Conservation (phyloP, 495 filamentous ascomycete species). For the Usnea hakonensis region DNA sequence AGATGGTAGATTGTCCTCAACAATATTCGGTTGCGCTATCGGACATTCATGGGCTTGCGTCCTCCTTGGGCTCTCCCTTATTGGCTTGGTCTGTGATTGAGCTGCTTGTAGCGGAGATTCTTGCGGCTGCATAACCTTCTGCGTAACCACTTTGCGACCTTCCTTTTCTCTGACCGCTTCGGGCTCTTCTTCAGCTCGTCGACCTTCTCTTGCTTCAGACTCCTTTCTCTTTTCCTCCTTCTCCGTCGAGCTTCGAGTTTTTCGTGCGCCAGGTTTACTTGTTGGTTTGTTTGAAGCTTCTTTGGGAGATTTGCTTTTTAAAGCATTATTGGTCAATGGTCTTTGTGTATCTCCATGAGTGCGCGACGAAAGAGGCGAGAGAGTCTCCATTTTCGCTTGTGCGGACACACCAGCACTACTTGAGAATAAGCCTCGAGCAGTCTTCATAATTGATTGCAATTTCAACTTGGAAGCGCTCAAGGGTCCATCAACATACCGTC, state of each 20-base stretch:
- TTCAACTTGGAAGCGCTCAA: conserved; percentile 83
- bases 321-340: not conserved
- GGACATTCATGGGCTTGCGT: conserved; percentile 32
- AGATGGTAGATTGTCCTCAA: conserved; percentile 40
- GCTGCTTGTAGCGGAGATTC: conserved; percentile 18
- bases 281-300: not conserved
- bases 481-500: conserved; percentile 63
- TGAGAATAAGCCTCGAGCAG: conserved; percentile 73
- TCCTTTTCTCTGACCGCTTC: conserved; percentile 63
- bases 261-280: conserved; percentile 39
- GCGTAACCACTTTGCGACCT: conserved; percentile 35
- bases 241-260: conserved; percentile 69
- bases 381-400: conserved; percentile 58
- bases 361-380: conserved; percentile 28
- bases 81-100: conserved; percentile 35
- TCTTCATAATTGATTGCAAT: conserved; percentile 78
- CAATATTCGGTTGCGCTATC: conserved; percentile 11
- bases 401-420: conserved; percentile 72
- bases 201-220: conserved; percentile 52
- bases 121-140: conserved; percentile 28
- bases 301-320: conserved; percentile 1
- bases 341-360: conserved; percentile 1
- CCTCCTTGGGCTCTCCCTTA: conserved; percentile 46
- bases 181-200: conserved; percentile 46
- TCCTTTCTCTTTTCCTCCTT: conserved; percentile 57